A percentile compares a stretch with the other conserved stretches of the same genome.
phyloP scores from a whole-genome alignment of 1,284 basidiomycete genomes.

The Cystobasidiaceae sp. region DNA sequence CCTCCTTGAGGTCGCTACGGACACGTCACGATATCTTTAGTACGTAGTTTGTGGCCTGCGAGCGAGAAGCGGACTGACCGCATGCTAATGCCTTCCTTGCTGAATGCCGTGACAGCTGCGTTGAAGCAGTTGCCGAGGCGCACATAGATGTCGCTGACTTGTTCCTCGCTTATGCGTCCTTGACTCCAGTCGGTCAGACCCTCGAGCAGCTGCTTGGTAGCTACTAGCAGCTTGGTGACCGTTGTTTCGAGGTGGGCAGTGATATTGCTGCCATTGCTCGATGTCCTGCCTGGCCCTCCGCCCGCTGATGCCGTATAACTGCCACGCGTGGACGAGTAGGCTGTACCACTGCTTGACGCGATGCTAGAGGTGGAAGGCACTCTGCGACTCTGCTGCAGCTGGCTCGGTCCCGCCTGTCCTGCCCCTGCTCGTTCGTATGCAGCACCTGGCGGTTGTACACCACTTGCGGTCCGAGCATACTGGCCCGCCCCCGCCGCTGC shows the following conservation, averaged over 20 bases:
- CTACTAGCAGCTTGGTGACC: slow-evolving; percentile 86
- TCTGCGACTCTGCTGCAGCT: slow-evolving; percentile 9
- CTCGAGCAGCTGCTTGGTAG: slow-evolving; percentile 90
- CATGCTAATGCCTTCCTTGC: slow-evolving; percentile 81
- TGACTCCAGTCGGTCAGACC: slow-evolving; percentile 78
- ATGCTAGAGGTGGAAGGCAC: slow-evolving; percentile 13
- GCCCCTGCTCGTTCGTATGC: not conserved
- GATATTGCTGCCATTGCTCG: not conserved
- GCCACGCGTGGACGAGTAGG: slow-evolving; percentile 8
- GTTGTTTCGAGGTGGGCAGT: slow-evolving; percentile 67
- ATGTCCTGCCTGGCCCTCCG: not conserved
- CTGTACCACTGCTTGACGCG: slow-evolving; percentile 24
- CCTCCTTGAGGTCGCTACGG: slow-evolving; percentile 72
- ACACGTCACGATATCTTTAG: not conserved
- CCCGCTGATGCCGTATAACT: not conserved
- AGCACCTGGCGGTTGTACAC: too few relatives aligned
- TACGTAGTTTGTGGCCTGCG: not conserved
- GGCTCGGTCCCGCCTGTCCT: slow-evolving; percentile 1
- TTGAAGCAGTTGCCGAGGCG: slow-evolving; percentile 96
- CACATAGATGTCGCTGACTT: slow-evolving; percentile 96
- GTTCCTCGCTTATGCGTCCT: slow-evolving; percentile 65
- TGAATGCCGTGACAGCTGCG: slow-evolving; percentile 81
- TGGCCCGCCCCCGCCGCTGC: too few relatives aligned
- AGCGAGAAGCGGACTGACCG: slow-evolving; percentile 56
- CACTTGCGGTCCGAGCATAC: too few relatives aligned